Conservation (phyloP, 192 early-diverging fungal species). For the Rhizophagus prolifer region DNA sequence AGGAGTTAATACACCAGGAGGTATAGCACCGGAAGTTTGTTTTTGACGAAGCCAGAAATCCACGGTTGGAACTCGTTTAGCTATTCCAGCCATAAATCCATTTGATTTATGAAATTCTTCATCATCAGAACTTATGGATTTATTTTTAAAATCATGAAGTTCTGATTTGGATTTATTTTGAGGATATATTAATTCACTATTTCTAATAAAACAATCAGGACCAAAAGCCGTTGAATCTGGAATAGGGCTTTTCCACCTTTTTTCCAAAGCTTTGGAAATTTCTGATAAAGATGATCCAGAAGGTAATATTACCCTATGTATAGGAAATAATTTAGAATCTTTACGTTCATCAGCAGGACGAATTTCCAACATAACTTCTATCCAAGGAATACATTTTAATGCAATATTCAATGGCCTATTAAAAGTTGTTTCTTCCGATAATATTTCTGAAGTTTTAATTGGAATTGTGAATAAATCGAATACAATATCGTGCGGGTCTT, state of each 20-base stretch:
- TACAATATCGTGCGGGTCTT: background rate
- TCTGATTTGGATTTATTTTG: background rate
- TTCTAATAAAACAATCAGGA: background rate
- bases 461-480: conserved; percentile 15
- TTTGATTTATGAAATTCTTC: background rate
- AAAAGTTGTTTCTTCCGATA: background rate
- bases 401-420: conserved; percentile 20
- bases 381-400: conserved; percentile 19
- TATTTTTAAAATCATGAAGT: background rate
- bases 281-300: conserved; percentile 19
- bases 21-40: background rate
- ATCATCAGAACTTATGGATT: background rate
- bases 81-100: background rate
- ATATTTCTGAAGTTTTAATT: background rate
- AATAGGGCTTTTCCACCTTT: conserved; percentile 15
- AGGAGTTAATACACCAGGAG: conserved; percentile 18
- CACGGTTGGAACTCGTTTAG: background rate
- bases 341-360: background rate
- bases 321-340: conserved; percentile 17
- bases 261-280: conserved; percentile 22
- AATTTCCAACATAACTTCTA: conserved; percentile 22
- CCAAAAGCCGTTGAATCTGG: background rate
- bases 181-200: background rate
- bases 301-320: conserved; percentile 10
- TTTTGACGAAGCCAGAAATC: background rate